Base-by-base conservation (phyloP, 352 stramenopile species). In the Lagenidium sp. region DNA sequence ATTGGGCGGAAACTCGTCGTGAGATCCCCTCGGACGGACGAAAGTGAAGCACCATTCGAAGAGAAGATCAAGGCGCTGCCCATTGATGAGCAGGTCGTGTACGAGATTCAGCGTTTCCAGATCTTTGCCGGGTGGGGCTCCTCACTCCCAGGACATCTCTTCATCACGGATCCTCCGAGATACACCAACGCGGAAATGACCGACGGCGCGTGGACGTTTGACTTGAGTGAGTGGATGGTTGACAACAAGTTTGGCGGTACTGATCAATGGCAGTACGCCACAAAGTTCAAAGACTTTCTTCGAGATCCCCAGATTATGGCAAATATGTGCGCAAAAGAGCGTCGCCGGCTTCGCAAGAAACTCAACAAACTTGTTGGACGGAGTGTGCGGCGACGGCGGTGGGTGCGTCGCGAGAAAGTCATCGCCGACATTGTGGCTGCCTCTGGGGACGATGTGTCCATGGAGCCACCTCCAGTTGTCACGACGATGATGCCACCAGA, bases 211-310 rank as follows among this genome's bases (percentile, higher is more conserved):
- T 62, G 55, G 21, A 55, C 52, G 16, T 81, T 89, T 34, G 64
- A 86, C 45, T 50, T 88, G 20, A 62, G 62, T n/a, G 68, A 84
- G 20, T 93, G 74, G 73, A 79, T 86, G 22, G 63, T 93, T 10
- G 80, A 93, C 55, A 84, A 73, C 21, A 49, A 61, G 6, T 82
- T 86, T 19, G 80, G 77, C n/a, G 61, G 64, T 25, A 55, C 57
- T 10, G 77, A 88, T 60, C 73, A 90, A 44, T 93, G 80, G 80
- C 70, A 93, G 30, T 90, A 93, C 60, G 77, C 70, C 5, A 89
- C 77, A 18, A 85, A 78, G 52, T 90, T 93, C 48, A 84, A 87
- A 51, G 80, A 93, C 47, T 89, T 86, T 18, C 38, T 87, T 42
- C 70, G 72, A 1, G 73, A 74, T 4, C 68, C 75, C 11, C 57